Base-by-base conservation (phyloP, 108 stramenopile genomes). In the Skeletonema potamos region DNA sequence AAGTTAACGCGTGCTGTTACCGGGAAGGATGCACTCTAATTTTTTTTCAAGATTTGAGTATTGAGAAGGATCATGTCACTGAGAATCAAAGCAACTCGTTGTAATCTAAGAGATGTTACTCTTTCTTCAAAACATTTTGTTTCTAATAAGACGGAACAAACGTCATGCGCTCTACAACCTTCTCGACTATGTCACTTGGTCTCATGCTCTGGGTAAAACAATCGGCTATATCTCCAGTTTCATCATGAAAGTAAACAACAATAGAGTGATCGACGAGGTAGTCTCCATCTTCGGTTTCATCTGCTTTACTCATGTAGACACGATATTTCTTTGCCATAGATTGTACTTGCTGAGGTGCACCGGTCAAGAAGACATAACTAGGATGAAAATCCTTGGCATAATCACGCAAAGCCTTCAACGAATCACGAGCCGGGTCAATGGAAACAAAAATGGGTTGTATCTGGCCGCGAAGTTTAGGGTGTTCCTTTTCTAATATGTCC, bases 261-360 rank as follows among this genome's bases (percentile, higher is more conserved):
- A 99, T 99, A 43, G 94, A 96, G 76, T 99, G 99, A 85, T 99
- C 99, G 1, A 99, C 97, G 17, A 99, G 75, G 77, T 99, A 99
- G 62, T 99, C 98, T 12, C 98, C 99, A 77, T 97, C 98, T 27
- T 97, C 94, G 15, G 89, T 89, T 70, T 99, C 98, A 66, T 96
- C 94, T 7, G 92, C 94, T 66, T 95, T 93, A 70, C 87, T 85
- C 72, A 98, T 86, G 78, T 99, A 99, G 12, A 99, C 99, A 54
- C 99, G 87, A 79, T 95, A 99, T 20, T 95, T 90, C 73, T 97
- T 97, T 56, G 98, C 94, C 86, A 98, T 98, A 54, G 87, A 76
- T 73, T 96, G 90, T 5, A 98, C 91, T 74, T 99, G 98, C 56
- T 92, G 88, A 3, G 97, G 96, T 27, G 97, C 94, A 36, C 98